Base-by-base conservation (phyloP, 2,329 filamentous ascomycete species). In the Orbilia javanica region DNA sequence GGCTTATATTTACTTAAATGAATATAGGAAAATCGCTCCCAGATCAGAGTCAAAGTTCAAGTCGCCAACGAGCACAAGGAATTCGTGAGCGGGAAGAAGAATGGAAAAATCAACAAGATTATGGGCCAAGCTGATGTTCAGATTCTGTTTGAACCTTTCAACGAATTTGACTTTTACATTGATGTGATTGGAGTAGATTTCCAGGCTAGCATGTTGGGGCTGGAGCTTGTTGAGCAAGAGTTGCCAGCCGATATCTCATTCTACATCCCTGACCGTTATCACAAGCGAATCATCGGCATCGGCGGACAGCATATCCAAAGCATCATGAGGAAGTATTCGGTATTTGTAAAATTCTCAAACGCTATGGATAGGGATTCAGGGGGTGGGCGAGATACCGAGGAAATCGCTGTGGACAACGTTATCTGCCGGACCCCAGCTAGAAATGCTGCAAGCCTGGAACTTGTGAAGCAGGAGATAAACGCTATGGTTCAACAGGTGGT, bases 71-170 rank as follows among this genome's bases (percentile, higher is more conserved):
- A 99, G 86, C 96, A 99, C 87, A 99, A 99, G 85, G 96, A 99
- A 83, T 99, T 99, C 83, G 96, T 99, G 72, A 97, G 94, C 81
- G 96, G 96, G 81, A 99, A 99, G 88, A 99, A 99, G 87, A 99
- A 99, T 82, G 96, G 96, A 85, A 99, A 99, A 86, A 99, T 99
- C 85, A 99, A 99, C 88, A 99, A 99, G 88, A 99, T 99, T 83
- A 99, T 99, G 96, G 96, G 95, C 25, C 95, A 98, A 90, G 90
- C 90, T 88, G 97, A 96, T 82, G 96, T 99, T 11, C 96, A 99
- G 85, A 98, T 99, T 83, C 95, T 99, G 80, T 99, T 99, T 81
- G 96, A 99, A 83, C 94, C 94, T 79, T 99, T 98, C 87, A 97
- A 97, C 84, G 96, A 99, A 86, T 99, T 98, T 88, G 98, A 99